phyloP scores from a whole-genome alignment of 768 basidiomycete species.

The Lactarius indigo region DNA sequence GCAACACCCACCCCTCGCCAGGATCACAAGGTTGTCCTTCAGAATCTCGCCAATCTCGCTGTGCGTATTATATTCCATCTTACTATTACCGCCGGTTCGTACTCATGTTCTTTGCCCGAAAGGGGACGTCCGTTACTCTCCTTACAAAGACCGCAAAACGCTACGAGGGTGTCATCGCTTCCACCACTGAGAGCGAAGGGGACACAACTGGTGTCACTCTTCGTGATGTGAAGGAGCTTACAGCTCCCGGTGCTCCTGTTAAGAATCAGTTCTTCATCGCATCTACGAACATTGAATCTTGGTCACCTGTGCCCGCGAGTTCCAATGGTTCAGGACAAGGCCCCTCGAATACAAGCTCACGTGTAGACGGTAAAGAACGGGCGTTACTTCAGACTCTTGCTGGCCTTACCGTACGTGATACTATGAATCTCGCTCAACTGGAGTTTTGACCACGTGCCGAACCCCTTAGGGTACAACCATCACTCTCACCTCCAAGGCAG shows the following conservation, averaged over 20 bases:
- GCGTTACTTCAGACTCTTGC: slow-evolving; percentile 60
- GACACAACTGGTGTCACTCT: slow-evolving; percentile 74
- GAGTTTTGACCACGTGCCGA: slow-evolving; percentile 19
- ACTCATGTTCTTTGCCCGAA: slow-evolving; percentile 2
- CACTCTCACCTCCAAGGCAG: slow-evolving; percentile 68
- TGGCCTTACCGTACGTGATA: slow-evolving; percentile 62
- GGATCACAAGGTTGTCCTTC: slow-evolving; percentile 48
- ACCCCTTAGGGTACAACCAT: slow-evolving; percentile 66
- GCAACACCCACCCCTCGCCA: slow-evolving; percentile 33
- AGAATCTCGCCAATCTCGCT: slow-evolving; percentile 56
- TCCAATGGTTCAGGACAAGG: slow-evolving; percentile 42
- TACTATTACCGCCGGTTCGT: not conserved
- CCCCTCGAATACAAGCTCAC: slow-evolving; percentile 23
- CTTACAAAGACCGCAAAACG: slow-evolving; percentile 65
- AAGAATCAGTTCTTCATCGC: slow-evolving; percentile 69
- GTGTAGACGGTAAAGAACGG: slow-evolving; percentile 50
- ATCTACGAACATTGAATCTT: slow-evolving; percentile 67
- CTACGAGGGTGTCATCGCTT: slow-evolving; percentile 68
- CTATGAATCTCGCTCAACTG: slow-evolving; percentile 13
- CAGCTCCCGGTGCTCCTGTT: slow-evolving; percentile 58
- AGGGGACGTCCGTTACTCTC: slow-evolving; percentile 77
- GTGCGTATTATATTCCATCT: slow-evolving; percentile 38
- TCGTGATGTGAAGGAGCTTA: slow-evolving; percentile 73
- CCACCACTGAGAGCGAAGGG: slow-evolving; percentile 53
- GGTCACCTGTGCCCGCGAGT: slow-evolving; percentile 38